phyloP scores from a whole-genome alignment of 306 rosid genomes.

The Morella rubra region DNA sequence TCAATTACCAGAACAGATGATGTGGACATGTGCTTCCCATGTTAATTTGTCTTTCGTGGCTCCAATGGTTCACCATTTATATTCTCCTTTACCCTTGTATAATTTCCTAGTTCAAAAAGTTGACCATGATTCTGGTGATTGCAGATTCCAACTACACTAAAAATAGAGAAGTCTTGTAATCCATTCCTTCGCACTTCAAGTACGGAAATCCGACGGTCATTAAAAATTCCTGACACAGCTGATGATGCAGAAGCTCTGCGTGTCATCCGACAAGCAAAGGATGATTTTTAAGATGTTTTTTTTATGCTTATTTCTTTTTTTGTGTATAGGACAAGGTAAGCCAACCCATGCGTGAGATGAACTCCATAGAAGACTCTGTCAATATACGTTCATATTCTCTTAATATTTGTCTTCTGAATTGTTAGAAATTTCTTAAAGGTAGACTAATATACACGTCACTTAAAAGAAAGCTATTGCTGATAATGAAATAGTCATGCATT shows the following conservation, averaged over 20 bases:
- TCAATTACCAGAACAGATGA: neutral
- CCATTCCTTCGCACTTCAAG: slow-evolving; percentile 88
- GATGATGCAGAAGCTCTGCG: slow-evolving; percentile 72
- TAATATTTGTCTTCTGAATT: slow-evolving; percentile 1
- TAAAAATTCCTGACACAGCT: slow-evolving; percentile 57
- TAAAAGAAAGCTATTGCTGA: neutral
- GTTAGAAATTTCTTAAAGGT: slow-evolving; percentile 3
- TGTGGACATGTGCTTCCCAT: neutral
- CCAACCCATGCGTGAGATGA: slow-evolving; percentile 14
- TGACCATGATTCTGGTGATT: neutral
- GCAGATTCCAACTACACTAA: slow-evolving; percentile 81
- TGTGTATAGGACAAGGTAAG: slow-evolving; percentile 40
- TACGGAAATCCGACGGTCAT: slow-evolving; percentile 56
- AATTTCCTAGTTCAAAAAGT: neutral
- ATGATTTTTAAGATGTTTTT: slow-evolving; percentile 49
- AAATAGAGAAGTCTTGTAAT: slow-evolving; percentile 85
- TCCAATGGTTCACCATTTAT: too few relatives aligned
- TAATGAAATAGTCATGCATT: neutral
- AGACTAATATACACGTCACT: neutral
- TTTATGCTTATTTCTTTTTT: neutral
- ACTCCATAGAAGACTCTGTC: slow-evolving; percentile 20
- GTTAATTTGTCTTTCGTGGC: neutral
- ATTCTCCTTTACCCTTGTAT: neutral
- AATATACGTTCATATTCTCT: slow-evolving; percentile 14
- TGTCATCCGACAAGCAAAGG: slow-evolving; percentile 72